phyloP scores from a whole-genome alignment of 139 green algal species.

The Coelastrella sp. region DNA sequence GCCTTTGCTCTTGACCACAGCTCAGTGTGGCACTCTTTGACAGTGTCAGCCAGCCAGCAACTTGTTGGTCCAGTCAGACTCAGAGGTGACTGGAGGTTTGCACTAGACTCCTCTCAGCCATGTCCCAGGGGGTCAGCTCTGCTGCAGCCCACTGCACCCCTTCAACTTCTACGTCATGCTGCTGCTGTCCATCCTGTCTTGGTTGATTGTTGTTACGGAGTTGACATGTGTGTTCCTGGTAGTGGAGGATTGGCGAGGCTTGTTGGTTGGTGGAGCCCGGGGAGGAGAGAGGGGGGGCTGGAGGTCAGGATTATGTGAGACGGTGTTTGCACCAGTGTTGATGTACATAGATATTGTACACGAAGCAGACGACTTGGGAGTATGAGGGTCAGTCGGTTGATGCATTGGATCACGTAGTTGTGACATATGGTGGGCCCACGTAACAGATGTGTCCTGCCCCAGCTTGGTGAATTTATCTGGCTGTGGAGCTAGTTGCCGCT shows the following conservation, averaged over 20 bases:
- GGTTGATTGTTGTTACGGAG: conserved; percentile 67
- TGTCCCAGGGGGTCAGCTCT: conserved; percentile 22
- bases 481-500: too few species aligned
- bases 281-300: conserved; percentile 61
- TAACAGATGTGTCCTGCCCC: too few species aligned
- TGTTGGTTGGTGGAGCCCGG: conserved; percentile 75
- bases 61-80: conserved; percentile 78
- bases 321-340: too few species aligned
- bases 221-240: conserved; percentile 72
- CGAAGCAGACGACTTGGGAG: too few species aligned
- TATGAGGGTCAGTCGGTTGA: too few species aligned
- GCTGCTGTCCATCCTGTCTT: conserved; percentile 64
- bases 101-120: conserved; percentile 48
- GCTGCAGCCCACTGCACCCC: conserved; percentile 28
- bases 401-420: too few species aligned
- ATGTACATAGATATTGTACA: too few species aligned
- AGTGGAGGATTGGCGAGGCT: conserved; percentile 65
- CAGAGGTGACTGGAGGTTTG: conserved; percentile 73
- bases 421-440: too few species aligned
- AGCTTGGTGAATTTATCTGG: too few species aligned
- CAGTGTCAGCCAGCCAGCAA: conserved; percentile 77
- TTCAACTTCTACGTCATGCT: conserved; percentile 47
- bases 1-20: conserved; percentile 77
- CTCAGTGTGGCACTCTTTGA: conserved; percentile 79
- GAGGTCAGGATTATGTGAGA: conserved; percentile 40